Percentiles rank a stretch among this genome's conserved stretches.
These are phyloP conservation scores for Persicaria tinctoria DNA, from an alignment of 148 eudicot species.

Conservation along the genomic window DNA sequence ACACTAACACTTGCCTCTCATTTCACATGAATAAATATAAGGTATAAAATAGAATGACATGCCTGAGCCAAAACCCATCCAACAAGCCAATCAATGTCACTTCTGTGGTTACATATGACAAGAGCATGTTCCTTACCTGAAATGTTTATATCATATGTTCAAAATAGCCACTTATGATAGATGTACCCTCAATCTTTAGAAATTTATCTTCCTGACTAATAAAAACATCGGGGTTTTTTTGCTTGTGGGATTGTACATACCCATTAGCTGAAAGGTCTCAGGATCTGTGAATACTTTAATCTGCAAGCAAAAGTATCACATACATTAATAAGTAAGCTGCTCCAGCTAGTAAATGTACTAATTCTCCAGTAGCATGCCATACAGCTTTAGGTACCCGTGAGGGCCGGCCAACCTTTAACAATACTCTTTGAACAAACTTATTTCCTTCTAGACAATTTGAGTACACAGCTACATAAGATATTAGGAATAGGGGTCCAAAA, in stretches of 20 bases:
- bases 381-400: background rate
- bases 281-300: slow-evolving; percentile 65
- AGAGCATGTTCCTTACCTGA: slow-evolving; percentile 95
- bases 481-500: too few species aligned
- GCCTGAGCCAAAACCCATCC: slow-evolving; percentile 99
- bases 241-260: slow-evolving; percentile 29
- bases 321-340: background rate
- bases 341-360: background rate
- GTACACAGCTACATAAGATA: background rate
- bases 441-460: background rate
- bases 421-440: background rate
- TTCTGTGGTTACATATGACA: slow-evolving; percentile 67
- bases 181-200: background rate
- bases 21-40: background rate
- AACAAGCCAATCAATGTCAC: slow-evolving; percentile 97
- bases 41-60: slow-evolving; percentile 20
- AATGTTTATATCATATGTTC: slow-evolving; percentile 11
- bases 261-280: slow-evolving; percentile 65
- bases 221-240: background rate
- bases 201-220: background rate
- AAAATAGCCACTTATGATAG: slow-evolving; percentile 6
- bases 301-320: slow-evolving; percentile 35
- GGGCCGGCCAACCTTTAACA: background rate
- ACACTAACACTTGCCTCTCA: background rate
- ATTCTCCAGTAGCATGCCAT: background rate